Evolutionary conservation across 176 grass and related monocot species (phyloP), one percentile per base, ranked within the genome.

Genomic region (Chrysopogon serrulatus): DNA sequence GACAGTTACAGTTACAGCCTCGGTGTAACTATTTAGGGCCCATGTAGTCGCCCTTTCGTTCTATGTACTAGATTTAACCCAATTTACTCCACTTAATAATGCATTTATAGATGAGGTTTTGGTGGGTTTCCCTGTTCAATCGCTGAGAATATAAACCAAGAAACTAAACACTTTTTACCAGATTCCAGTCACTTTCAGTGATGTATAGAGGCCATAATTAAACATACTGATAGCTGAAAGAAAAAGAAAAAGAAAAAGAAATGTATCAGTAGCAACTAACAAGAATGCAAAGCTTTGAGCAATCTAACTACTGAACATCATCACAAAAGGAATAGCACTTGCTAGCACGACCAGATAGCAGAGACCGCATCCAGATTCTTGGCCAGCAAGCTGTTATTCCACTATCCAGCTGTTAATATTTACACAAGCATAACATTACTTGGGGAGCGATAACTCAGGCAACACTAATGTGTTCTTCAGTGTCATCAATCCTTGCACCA

Each of bases 401-500:
- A 65, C 34, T 27, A 49, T 18, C 27, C 18, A 35, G 32, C 31
- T 48, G 69, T 76, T 26, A 30, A 86, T 39, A 31, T 83, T 78
- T 34, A 83, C 67, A 79, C 0, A 43, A 37, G 8, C 60, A 68
- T 73, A 44, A 54, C 10, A 35, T 76, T 63, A 64, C 21, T 18
- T 37, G 45, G 23, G 74, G 16, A 39, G 65, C 44, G 54, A 73
- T 39, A 48, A 68, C 73, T 83, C 68, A 90, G 51, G 32, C 10
- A 5, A 80, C 62, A 54, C 80, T 15, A 14, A 75, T 70, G 32
- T 82, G 45, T 33, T 85, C 84, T 85, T 93, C 90, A 42, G 74
- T 76, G 83, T 90, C 91, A 64, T 14, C 16, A 7, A 95, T 91
- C 87, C 71, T 90, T 41, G 74, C 85, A 72, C 92, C 92, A 2